Percentiles rank a stretch among this genome's conserved stretches.
These are phyloP conservation scores for Penicillium riverlandense DNA, from an alignment of 495 filamentous ascomycete species.

Conservation along the genomic window DNA sequence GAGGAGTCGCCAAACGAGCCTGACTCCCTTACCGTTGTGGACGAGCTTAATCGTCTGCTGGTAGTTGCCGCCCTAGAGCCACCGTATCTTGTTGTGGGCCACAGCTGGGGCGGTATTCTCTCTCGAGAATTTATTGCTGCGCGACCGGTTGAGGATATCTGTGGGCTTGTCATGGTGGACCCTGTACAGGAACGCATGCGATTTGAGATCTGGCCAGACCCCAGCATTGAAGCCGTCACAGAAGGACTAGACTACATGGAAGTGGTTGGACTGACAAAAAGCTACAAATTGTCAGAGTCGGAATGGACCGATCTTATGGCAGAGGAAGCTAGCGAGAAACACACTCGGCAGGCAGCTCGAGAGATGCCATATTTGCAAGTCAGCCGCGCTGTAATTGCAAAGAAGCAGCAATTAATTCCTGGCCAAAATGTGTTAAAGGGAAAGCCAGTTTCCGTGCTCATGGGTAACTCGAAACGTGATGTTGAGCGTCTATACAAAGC, in stretches of 20 bases:
- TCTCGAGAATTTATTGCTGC: conserved; percentile 2
- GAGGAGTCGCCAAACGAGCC: background rate
- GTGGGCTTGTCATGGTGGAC: conserved; percentile 1
- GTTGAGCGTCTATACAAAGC: background rate
- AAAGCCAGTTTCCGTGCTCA: background rate
- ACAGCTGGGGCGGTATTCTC: conserved; percentile 4
- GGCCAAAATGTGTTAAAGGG: background rate
- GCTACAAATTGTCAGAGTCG: background rate
- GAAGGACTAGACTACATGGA: conserved; percentile 3
- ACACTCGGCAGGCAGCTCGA: background rate
- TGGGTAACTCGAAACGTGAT: background rate
- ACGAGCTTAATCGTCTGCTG: conserved; percentile 2
- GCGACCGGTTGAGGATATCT: background rate
- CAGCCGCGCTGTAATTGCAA: background rate
- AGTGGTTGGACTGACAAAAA: background rate
- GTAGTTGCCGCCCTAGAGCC: background rate
- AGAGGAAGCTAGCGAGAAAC: background rate
- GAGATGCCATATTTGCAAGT: conserved; percentile 4
- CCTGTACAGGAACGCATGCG: conserved; percentile 4
- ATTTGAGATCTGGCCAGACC: conserved; percentile 3
- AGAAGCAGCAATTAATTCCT: conserved; percentile 1
- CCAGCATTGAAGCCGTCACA: conserved; percentile 1
- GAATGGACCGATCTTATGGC: conserved; percentile 2
- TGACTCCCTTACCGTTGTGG: conserved; percentile 2
- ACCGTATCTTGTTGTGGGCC: conserved; percentile 4